Base-by-base conservation (phyloP, 768 basidiomycete genomes). In the Suillus occidentalis region DNA sequence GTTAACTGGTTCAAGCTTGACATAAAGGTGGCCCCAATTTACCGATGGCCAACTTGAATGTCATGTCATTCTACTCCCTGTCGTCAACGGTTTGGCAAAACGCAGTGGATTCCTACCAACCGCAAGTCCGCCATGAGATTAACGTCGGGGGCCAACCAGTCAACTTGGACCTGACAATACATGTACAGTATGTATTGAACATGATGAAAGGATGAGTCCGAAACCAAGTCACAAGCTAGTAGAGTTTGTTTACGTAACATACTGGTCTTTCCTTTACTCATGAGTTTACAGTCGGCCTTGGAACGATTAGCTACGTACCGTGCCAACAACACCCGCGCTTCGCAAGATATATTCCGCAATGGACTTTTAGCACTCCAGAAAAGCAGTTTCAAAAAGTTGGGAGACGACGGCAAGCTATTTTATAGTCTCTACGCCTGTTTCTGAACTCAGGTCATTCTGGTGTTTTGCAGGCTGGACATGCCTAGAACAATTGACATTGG, bases 401-500 rank as follows among this genome's bases (percentile, higher is more conserved):
- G 84, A 4, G 85, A 89, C 64, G 87, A 90, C 66, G 81, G 89
- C 88, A 64, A 60, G 78, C 66, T 39, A 28, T 40, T 40, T 36
- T 9, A 6, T n/a, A 18, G 13, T 45, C 36, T 34, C 40, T 40
- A 2, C 6, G 14, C 18, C 12, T 45, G 22, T 37, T 9, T 53
- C 20, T 20, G 42, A 56, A 47, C 34, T 34, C 12, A n/a, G 43
- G 50, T 55, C 60, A 58, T 39, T 36, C 20, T 16, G 36, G 9
- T 25, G 16, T 18, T 45, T 55, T 10, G 7, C 49, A 94, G 94
- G 83, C 37, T 95, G 92, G 92, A 83, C 84, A 13, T 88, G 92
- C 66, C 76, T 93, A 9, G 95, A 97, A 71, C 92, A 95, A 70
- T 81, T 95, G 3, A 83, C 87, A 3, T 75, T 93, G 58, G 92